phyloP scores from a whole-genome alignment of 2,329 filamentous ascomycete species.

The Aspergillus texensis region DNA sequence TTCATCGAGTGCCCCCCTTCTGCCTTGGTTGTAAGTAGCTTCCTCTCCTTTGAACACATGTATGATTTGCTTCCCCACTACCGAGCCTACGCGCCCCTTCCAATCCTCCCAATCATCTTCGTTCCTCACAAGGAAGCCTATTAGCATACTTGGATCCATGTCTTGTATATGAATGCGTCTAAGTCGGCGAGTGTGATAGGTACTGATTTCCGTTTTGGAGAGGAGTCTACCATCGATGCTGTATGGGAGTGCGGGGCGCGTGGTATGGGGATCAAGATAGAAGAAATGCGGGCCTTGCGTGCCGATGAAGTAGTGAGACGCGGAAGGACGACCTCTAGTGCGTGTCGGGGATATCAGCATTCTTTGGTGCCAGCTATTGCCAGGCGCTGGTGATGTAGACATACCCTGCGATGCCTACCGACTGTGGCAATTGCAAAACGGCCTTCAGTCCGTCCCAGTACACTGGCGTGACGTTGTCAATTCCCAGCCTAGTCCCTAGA shows the following conservation, averaged over 20 bases:
- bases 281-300: conserved; percentile 79
- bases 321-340: conserved; percentile 81
- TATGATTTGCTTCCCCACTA: conserved; percentile 81
- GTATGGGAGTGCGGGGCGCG: conserved; percentile 73
- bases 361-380: not conserved
- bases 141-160: conserved; percentile 97
- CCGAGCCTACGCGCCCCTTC: conserved; percentile 73
- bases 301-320: conserved; percentile 78
- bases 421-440: conserved; percentile 82
- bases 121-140: conserved; percentile 84
- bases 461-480: conserved; percentile 90
- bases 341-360: conserved; percentile 12
- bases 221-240: conserved; percentile 54
- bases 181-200: conserved; percentile 84
- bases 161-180: conserved; percentile 82
- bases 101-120: conserved; percentile 83
- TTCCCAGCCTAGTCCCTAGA: conserved; percentile 84
- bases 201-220: conserved; percentile 71
- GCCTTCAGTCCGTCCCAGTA: conserved; percentile 94
- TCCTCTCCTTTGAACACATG: conserved; percentile 73
- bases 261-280: conserved; percentile 92
- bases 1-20: conserved; percentile 79
- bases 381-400: conserved; percentile 8
- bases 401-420: conserved; percentile 94
- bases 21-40: conserved; percentile 57